Evolutionary conservation across 2,329 filamentous ascomycete species (phyloP), one percentile per base, ranked within the genome.

Genomic region (Macrophomina phaseolina): DNA sequence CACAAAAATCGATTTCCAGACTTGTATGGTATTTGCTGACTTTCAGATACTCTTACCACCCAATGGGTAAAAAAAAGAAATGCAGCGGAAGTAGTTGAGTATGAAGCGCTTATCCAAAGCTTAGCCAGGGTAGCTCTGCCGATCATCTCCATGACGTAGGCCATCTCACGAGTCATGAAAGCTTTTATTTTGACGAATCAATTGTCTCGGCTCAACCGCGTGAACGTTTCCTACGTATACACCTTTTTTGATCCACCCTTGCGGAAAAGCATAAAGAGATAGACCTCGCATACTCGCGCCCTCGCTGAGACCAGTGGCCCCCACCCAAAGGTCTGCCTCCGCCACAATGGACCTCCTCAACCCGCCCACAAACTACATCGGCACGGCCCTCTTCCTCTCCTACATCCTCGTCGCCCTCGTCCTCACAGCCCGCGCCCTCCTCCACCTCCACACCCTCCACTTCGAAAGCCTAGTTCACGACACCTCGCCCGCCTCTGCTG

Each of bases 291-390:
- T 23, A 2, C 23, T 23, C 23, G 23, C 23, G 23, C 23, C 23
- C 3, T 23, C 23, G 3, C 23, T 23, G 23, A 23, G 23, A 23
- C 23, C 23, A 3, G 23, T 23, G 3, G 23, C 3, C 18, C 5
- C 28, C 1, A n/a, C 32, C 23, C 28, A 12, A 1, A 12, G 36
- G 36, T 12, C 11, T 56, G 18, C 5, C 14, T n/a, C 36, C 16
- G 42, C 16, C 3, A 42, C n/a, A 40, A 52, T 48, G 42, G 60
- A 66, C 16, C 71, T 70, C 48, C 65, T 69, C n/a, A 73, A 71
- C 23, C 74, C 74, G 28, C 74, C 76, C 3, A 70, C 68, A 55
- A 78, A 73, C 65, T 72, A 73, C 67, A 61, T 76, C 34, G 75
- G 76, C 61, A 70, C 75, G 6, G 53, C 69, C 0, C 61, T 78